Conservation (phyloP, 1,284 basidiomycete species). For the Rugiboletus extremiorientalis region DNA sequence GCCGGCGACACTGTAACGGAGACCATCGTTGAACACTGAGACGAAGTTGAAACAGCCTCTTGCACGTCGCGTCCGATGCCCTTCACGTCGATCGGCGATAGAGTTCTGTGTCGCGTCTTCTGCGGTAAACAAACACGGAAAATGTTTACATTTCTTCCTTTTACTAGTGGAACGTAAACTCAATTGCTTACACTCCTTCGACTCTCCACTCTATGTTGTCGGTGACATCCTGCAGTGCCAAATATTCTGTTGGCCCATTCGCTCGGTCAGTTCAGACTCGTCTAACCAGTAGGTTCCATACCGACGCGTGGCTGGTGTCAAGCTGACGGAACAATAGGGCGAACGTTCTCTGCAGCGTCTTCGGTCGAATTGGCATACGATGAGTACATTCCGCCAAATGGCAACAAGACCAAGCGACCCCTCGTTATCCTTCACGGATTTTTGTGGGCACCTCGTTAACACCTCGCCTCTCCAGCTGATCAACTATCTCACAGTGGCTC, state of each 20-base stretch:
- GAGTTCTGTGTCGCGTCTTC: too few species aligned
- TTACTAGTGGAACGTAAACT: too few species aligned
- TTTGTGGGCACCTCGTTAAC: slow-evolving; percentile 44
- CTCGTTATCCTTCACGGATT: slow-evolving; percentile 69
- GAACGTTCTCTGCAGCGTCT: slow-evolving; percentile 19
- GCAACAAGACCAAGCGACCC: slow-evolving; percentile 43
- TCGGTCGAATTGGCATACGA: slow-evolving; percentile 47
- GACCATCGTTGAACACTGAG: slow-evolving; percentile 54
- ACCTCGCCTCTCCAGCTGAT: not conserved
- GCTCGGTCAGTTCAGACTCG: not conserved
- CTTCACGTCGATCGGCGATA: too few species aligned
- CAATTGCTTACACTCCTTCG: too few species aligned
- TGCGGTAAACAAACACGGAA: too few species aligned
- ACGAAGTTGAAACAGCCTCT: not conserved
- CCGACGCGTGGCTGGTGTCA: not conserved
- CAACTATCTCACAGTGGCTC: slow-evolving; percentile 53
- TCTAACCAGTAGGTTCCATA: slow-evolving; percentile 7
- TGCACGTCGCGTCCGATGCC: not conserved
- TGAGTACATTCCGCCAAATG: slow-evolving; percentile 40
- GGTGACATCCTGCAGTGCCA: not conserved
- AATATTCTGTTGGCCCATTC: not conserved
- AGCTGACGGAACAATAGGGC: slow-evolving; percentile 21
- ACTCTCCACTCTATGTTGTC: slow-evolving; percentile 19
- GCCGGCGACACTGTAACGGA: slow-evolving; percentile 53
- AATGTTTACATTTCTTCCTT: too few species aligned